These are phyloP conservation scores for Arthrobotrys entomopaga DNA, from an alignment of 2,329 filamentous ascomycete species.

Conservation along the genomic window DNA sequence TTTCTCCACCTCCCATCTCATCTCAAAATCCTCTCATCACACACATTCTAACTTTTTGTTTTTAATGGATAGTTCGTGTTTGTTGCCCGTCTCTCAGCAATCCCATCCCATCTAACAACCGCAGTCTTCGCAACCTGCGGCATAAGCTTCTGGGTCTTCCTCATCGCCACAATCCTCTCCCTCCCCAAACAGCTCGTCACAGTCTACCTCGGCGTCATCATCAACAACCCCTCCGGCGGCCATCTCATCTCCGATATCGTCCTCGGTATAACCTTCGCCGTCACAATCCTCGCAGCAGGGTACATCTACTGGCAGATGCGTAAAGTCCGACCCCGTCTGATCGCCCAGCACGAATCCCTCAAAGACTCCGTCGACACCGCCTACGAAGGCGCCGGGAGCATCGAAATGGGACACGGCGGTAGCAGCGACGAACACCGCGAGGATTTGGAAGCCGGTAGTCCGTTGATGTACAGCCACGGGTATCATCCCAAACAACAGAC, in stretches of 20 bases:
- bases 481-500: neutral
- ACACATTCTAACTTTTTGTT: no score
- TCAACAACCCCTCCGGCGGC: slow-evolving; percentile 45
- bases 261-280: slow-evolving; percentile 60
- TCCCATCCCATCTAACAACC: slow-evolving; percentile 64
- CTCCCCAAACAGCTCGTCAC: slow-evolving; percentile 64
- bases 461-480: slow-evolving; percentile 24
- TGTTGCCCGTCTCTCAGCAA: slow-evolving; percentile 63
- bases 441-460: slow-evolving; percentile 15
- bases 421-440: slow-evolving; percentile 3
- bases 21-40: no score
- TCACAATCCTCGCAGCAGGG: slow-evolving; percentile 62
- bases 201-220: slow-evolving; percentile 63
- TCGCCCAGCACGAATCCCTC: slow-evolving; percentile 47
- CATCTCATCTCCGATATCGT: slow-evolving; percentile 61
- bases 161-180: slow-evolving; percentile 63
- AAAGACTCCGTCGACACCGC: slow-evolving; percentile 11
- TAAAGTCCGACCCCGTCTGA: slow-evolving; percentile 40
- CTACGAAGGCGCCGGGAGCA: slow-evolving; percentile 21
- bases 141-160: slow-evolving; percentile 63
- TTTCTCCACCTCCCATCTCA: neutral
- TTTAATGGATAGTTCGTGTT: slow-evolving; percentile 60
- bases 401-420: slow-evolving; percentile 24
- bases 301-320: slow-evolving; percentile 63
- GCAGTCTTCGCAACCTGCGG: slow-evolving; percentile 64